Conservation (phyloP, 1,284 basidiomycete genomes). For the Blastosporella zonata region DNA sequence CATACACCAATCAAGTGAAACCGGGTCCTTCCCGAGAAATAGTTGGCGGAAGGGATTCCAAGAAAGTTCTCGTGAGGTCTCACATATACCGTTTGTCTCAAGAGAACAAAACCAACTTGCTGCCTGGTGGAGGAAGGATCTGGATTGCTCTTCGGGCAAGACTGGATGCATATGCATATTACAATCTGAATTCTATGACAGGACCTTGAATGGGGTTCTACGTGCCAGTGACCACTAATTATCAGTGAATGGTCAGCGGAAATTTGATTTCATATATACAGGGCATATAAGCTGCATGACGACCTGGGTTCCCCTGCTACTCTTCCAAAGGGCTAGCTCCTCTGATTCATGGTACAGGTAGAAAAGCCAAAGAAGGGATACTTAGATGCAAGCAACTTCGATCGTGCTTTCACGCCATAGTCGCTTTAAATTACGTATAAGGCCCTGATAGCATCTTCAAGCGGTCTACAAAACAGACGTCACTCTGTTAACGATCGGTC, state of each 20-base stretch:
- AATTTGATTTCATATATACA: slow-evolving; percentile 15
- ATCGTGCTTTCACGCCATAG: no score
- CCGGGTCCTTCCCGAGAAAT: slow-evolving; percentile 24
- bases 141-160: slow-evolving; percentile 18
- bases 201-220: slow-evolving; percentile 31
- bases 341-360: slow-evolving; percentile 21
- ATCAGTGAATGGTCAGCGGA: not conserved
- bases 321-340: slow-evolving; percentile 16
- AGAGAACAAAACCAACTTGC: slow-evolving; percentile 29
- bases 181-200: slow-evolving; percentile 29
- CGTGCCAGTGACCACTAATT: not conserved
- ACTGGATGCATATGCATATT: slow-evolving; percentile 27
- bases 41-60: slow-evolving; percentile 24
- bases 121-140: slow-evolving; percentile 23
- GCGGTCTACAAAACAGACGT: no score
- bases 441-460: no score
- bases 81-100: slow-evolving; percentile 23
- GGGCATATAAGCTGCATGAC: slow-evolving; percentile 27
- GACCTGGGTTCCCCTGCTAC: slow-evolving; percentile 18
- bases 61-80: slow-evolving; percentile 35
- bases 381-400: slow-evolving; percentile 8
- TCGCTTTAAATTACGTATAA: slow-evolving; percentile 4
- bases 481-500: no score
- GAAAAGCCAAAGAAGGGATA: slow-evolving; percentile 11
- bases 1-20: slow-evolving; percentile 34